These are phyloP conservation scores for Guyanaporus albipodus DNA, from an alignment of 768 basidiomycete species.

Conservation along the genomic window DNA sequence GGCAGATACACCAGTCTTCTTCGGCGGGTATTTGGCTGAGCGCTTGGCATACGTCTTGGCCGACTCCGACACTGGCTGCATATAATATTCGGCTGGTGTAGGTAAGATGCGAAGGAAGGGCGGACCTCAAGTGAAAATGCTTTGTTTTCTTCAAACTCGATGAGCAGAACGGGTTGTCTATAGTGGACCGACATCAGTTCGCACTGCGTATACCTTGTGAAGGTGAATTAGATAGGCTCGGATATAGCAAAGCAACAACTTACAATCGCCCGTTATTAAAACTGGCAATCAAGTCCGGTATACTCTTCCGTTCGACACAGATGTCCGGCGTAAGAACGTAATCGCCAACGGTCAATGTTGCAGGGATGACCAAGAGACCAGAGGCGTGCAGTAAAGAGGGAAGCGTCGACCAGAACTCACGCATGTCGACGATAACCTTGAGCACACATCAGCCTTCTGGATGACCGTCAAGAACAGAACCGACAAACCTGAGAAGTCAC, in stretches of 20 bases:
- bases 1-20: conserved; percentile 33
- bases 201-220: conserved; percentile 86
- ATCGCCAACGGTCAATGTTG: conserved; percentile 92
- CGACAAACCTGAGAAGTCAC: conserved; percentile 60
- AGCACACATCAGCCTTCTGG: neutral
- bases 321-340: conserved; percentile 95
- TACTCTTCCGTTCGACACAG: conserved; percentile 93
- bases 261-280: conserved; percentile 93
- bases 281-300: conserved; percentile 88
- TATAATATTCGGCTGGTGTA: neutral
- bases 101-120: neutral
- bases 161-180: conserved; percentile 87
- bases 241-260: conserved; percentile 32
- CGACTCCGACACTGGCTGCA: conserved; percentile 55
- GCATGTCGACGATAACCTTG: conserved; percentile 93
- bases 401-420: conserved; percentile 91
- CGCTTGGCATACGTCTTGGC: conserved; percentile 65
- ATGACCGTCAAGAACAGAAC: neutral
- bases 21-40: conserved; percentile 51
- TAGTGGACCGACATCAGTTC: conserved; percentile 97
- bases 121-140: conserved; percentile 84
- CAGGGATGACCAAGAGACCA: conserved; percentile 76
- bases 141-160: conserved; percentile 98
- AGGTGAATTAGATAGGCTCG: conserved; percentile 6
- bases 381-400: conserved; percentile 88